These are phyloP conservation scores for Cucurbita pepo DNA, from an alignment of 306 rosid species.

Conservation along the genomic window DNA sequence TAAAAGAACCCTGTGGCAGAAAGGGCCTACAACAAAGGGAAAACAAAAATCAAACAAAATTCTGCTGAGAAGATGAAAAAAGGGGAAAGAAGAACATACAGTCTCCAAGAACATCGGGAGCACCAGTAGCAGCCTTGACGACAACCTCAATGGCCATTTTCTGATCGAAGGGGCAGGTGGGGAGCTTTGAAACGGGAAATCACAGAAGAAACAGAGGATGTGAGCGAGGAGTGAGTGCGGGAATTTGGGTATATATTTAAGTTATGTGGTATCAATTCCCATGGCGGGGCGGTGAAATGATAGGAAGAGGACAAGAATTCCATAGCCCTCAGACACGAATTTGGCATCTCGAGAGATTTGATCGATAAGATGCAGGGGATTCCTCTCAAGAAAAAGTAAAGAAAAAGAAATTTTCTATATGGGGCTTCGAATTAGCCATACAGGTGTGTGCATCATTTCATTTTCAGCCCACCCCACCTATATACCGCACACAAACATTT, in stretches of 20 bases:
- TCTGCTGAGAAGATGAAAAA: not conserved
- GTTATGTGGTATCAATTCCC: no score
- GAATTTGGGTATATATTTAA: not conserved
- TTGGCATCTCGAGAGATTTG: no score
- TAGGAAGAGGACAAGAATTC: no score
- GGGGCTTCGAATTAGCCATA: no score
- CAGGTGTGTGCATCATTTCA: no score
- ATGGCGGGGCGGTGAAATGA: no score
- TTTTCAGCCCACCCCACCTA: no score
- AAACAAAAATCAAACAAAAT: not conserved
- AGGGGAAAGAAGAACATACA: constrained; percentile 21
- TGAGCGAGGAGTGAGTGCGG: not conserved
- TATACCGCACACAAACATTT: no score
- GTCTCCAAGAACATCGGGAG: constrained; percentile 55
- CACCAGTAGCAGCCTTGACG: constrained; percentile 56
- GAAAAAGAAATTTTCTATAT: no score
- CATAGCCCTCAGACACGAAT: no score
- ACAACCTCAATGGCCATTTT: constrained; percentile 48
- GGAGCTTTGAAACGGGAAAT: not conserved
- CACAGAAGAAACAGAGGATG: not conserved
- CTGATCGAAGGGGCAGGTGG: not conserved
- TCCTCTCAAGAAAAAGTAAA: no score
- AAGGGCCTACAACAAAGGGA: constrained; percentile 43
- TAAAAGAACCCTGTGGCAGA: constrained; percentile 56
- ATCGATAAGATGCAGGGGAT: no score